These are phyloP conservation scores for Teunomyces gatunensis DNA, from an alignment of 805 yeast species.

Conservation along the genomic window DNA sequence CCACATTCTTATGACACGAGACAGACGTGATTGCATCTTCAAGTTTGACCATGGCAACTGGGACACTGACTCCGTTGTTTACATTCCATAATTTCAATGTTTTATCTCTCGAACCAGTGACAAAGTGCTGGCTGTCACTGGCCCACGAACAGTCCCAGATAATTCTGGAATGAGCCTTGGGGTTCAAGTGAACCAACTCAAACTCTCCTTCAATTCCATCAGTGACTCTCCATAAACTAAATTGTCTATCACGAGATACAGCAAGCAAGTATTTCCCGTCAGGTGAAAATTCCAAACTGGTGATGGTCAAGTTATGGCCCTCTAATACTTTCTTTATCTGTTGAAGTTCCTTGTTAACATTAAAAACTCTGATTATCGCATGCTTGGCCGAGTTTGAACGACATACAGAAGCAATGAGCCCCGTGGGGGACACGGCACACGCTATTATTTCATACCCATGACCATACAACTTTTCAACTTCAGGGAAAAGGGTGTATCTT, in stretches of 20 bases:
- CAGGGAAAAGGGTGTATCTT: slow-evolving; percentile 92
- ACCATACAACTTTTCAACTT: slow-evolving; percentile 89
- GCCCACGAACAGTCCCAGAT: slow-evolving; percentile 96
- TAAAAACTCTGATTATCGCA: slow-evolving; percentile 80
- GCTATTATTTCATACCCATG: slow-evolving; percentile 94
- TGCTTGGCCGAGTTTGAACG: slow-evolving; percentile 80
- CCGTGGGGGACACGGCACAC: slow-evolving; percentile 66
- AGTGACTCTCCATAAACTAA: slow-evolving; percentile 62
- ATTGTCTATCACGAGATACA: slow-evolving; percentile 87
- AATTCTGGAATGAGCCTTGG: slow-evolving; percentile 85
- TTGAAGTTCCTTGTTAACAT: slow-evolving; percentile 53
- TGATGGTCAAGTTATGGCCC: slow-evolving; percentile 83
- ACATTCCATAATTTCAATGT: slow-evolving; percentile 70
- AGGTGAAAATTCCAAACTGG: slow-evolving; percentile 74
- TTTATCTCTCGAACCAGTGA: slow-evolving; percentile 87
- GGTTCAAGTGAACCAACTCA: slow-evolving; percentile 43
- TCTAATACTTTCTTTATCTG: slow-evolving; percentile 45
- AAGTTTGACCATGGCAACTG: slow-evolving; percentile 44
- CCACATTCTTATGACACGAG: slow-evolving; percentile 39
- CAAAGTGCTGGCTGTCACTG: slow-evolving; percentile 51
- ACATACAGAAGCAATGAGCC: slow-evolving; percentile 85
- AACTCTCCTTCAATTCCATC: slow-evolving; percentile 27
- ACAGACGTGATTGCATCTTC: slow-evolving; percentile 65
- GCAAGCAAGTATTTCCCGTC: slow-evolving; percentile 63
- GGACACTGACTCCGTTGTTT: slow-evolving; percentile 23